Evolutionary conservation across 306 rosid genomes (phyloP).

Genomic region (Sechiopsis laciniata): DNA sequence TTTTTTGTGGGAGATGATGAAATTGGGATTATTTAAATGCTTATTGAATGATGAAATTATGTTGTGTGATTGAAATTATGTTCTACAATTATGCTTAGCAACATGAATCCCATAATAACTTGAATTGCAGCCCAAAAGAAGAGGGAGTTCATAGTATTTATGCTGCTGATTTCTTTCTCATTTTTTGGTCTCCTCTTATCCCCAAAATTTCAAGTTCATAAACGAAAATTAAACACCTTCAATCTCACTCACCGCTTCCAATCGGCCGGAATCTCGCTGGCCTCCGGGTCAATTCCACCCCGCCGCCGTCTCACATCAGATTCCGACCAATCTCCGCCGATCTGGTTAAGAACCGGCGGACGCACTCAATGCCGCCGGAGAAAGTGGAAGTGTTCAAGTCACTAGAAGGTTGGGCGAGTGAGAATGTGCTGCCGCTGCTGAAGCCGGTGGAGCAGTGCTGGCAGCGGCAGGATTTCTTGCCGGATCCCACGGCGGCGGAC

Average conservation of each 20-base stretch:
- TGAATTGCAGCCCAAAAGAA: too few relatives aligned
- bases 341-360: background rate
- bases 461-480: constrained; percentile 60
- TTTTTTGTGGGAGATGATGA: too few relatives aligned
- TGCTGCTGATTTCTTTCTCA: too few relatives aligned
- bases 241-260: constrained; percentile 22
- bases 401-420: constrained; percentile 54
- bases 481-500: constrained; percentile 35
- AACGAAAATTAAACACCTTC: too few relatives aligned
- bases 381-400: constrained; percentile 44
- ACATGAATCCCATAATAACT: too few relatives aligned
- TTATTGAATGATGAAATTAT: too few relatives aligned
- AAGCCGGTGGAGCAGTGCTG: constrained; percentile 65
- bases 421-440: constrained; percentile 36
- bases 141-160: too few relatives aligned
- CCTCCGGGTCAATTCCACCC: constrained; percentile 15
- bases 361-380: constrained; percentile 49
- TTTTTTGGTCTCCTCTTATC: too few relatives aligned
- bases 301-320: background rate
- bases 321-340: constrained; percentile 9
- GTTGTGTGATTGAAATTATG: too few relatives aligned
- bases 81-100: too few relatives aligned
- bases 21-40: too few relatives aligned
- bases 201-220: too few relatives aligned
- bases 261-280: background rate